Base-by-base conservation (phyloP, 2,329 filamentous ascomycete species). In the Aspergillus fijiensis region DNA sequence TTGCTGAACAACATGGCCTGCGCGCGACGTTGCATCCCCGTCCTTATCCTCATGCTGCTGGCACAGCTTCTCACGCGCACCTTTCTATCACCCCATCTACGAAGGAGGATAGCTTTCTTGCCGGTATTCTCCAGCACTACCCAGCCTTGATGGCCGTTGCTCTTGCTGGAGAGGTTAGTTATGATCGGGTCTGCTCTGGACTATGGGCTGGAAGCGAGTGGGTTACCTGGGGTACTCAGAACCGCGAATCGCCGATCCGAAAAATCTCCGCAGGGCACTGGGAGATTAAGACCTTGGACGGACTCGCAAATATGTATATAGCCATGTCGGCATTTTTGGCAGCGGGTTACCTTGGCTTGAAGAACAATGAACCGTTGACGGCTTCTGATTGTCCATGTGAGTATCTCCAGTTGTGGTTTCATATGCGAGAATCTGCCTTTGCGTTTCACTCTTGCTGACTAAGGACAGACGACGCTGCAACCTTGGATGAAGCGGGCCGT, bases 211-310 rank as follows among this genome's bases (percentile, higher is more conserved):
- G 90, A n/a, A 90, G 90, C 0, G 84, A 87, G 7, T 93, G 88
- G 87, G 84, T 93, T 0, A 79, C 88, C 0, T 96, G 90, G 91
- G 91, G 91, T 12, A 89, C 86, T 4, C 87, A 95, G 75, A 95
- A 95, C 73, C 86, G 89, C 19, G 90, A 94, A 77, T 81, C 86
- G 4, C 88, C 91, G 0, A 79, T 96, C 10, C 84, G 91, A 12
- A 87, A 89, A 71, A 83, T 92, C 51, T 78, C 79, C 3, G 77
- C 74, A 2, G 86, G 85, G 21, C 88, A 91, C 69, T 96, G 90
- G 89, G 91, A 96, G 75, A 67, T 96, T 23, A 89, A 91, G 69
- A 86, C 84, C 57, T 70, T 94, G n/a, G 91, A 96, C 69, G 91
- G 91, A 0, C 76, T 92, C 19, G 89, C 90, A 3, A 96, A 96